phyloP scores from a whole-genome alignment of 2,329 filamentous ascomycete genomes.

The Elsinoe ampelina region DNA sequence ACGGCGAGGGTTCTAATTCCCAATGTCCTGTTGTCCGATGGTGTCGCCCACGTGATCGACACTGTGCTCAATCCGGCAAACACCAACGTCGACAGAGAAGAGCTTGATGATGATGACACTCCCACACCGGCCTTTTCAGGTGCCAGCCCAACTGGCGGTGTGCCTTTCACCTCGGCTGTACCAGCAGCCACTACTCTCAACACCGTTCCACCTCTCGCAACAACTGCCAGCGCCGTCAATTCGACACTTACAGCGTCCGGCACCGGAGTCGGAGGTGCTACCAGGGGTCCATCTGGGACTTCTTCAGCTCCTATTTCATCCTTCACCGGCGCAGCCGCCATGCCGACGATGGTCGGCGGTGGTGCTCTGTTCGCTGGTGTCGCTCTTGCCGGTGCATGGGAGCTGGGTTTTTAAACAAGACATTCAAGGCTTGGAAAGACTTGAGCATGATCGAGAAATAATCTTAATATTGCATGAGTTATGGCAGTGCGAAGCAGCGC shows the following conservation, averaged over 20 bases:
- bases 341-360: background rate
- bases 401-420: background rate
- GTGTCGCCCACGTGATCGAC: constrained; percentile 47
- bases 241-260: background rate
- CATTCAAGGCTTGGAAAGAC: no score
- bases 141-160: background rate
- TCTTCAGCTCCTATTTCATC: background rate
- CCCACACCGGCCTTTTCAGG: background rate
- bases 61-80: constrained; percentile 17
- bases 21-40: constrained; percentile 46
- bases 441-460: background rate
- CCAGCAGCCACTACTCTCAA: constrained; percentile 1
- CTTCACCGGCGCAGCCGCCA: background rate
- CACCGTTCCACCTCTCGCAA: background rate
- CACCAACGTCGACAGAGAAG: background rate
- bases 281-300: background rate
- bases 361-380: background rate
- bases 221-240: background rate
- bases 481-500: background rate
- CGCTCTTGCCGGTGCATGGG: background rate
- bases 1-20: constrained; percentile 42
- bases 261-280: background rate
- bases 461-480: constrained; percentile 1
- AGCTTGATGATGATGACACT: constrained; percentile 3
- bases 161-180: background rate